These are phyloP conservation scores for Epichloe festucae DNA, from an alignment of 2,329 filamentous ascomycete genomes.

Conservation along the genomic window DNA sequence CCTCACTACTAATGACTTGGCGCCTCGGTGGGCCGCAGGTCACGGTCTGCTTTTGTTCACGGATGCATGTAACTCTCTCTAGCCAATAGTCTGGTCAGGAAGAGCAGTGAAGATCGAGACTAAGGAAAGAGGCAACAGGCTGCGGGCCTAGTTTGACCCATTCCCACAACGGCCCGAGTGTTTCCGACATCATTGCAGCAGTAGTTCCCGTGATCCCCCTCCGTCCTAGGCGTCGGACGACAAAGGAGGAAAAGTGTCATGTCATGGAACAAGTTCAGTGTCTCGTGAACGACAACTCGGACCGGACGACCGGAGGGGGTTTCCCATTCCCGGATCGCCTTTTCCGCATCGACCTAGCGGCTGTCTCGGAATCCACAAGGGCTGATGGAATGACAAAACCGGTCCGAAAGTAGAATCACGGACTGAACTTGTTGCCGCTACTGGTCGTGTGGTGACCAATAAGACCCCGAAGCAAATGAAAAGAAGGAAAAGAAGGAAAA, in stretches of 20 bases:
- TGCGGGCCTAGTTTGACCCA: neutral
- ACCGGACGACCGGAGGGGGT: no score
- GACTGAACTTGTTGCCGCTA: neutral
- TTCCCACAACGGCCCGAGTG: neutral
- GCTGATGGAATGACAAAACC: neutral
- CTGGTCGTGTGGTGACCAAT: neutral
- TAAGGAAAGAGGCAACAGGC: neutral
- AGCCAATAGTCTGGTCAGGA: conserved; percentile 9
- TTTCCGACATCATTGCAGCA: neutral
- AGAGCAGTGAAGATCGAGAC: neutral
- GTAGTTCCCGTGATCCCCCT: neutral
- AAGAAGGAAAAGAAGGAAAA: neutral
- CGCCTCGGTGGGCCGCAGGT: conserved; percentile 2
- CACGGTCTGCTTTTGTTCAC: conserved; percentile 8
- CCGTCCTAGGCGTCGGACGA: neutral
- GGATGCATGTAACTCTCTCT: conserved; percentile 10
- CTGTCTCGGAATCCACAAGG: neutral
- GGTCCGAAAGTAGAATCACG: neutral
- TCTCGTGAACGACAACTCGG: no score
- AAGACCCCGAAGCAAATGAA: neutral
- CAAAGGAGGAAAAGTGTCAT: neutral
- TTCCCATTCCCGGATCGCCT: neutral
- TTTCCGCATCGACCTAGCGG: neutral
- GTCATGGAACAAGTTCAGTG: no score
- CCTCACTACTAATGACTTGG: conserved; percentile 6